phyloP scores from a whole-genome alignment of 768 basidiomycete genomes.

The Russula olivacea region DNA sequence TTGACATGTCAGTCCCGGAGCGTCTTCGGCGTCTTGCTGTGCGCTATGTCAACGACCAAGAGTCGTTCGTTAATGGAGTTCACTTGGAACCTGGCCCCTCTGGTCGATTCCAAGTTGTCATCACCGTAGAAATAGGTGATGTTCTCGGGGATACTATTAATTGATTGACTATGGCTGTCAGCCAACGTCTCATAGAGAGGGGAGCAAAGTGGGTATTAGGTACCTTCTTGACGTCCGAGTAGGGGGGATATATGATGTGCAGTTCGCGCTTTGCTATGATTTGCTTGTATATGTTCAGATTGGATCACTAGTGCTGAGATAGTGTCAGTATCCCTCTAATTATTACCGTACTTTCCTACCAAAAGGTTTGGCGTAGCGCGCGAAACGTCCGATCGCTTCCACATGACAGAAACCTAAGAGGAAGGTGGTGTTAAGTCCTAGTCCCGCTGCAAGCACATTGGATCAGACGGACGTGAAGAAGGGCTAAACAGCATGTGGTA shows the following conservation, averaged over 20 bases:
- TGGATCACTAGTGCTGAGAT: background rate
- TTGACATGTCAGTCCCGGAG: background rate
- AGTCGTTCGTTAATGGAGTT: background rate
- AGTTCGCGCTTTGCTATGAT: background rate
- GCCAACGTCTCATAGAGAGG: background rate
- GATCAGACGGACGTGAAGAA: no score
- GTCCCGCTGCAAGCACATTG: no score
- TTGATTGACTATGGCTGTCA: background rate
- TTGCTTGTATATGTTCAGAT: background rate
- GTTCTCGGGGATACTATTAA: background rate
- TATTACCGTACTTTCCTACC: background rate
- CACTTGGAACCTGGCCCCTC: background rate
- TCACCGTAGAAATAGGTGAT: background rate
- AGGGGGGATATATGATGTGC: background rate
- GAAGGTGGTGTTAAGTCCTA: no score
- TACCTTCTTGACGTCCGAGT: background rate
- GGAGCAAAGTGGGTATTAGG: no score
- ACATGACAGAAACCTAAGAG: no score
- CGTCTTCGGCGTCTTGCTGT: background rate
- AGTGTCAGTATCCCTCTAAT: background rate
- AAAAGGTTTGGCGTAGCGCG: no score
- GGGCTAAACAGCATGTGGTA: no score
- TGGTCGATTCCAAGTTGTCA: constrained; percentile 1
- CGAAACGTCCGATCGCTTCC: no score
- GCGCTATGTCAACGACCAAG: background rate